Evolutionary conservation across 768 basidiomycete species (phyloP).

Genomic region (Phlebiopsis flavidoalba): DNA sequence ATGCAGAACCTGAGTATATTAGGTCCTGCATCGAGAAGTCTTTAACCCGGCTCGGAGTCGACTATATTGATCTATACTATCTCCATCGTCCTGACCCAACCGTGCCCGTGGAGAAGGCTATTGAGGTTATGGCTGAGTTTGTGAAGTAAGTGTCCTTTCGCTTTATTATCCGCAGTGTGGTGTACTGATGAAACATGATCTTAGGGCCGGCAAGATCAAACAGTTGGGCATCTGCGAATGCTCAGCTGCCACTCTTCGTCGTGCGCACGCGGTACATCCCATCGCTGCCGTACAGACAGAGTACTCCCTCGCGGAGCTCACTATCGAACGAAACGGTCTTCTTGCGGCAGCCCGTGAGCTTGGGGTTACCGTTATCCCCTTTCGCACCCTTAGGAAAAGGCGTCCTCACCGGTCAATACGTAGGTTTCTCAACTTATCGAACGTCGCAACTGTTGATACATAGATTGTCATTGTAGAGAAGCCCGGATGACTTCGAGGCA

Average conservation of each 20-base stretch:
- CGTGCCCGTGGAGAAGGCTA: conserved; percentile 14
- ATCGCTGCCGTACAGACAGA: conserved; percentile 33
- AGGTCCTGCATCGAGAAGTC: conserved; percentile 21
- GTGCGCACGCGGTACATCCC: conserved; percentile 34
- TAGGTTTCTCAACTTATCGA: conserved; percentile 14
- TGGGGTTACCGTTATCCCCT: conserved; percentile 35
- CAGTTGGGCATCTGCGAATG: conserved; percentile 32
- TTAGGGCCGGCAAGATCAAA: conserved; percentile 29
- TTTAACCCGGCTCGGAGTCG: conserved; percentile 23
- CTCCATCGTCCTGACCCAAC: conserved; percentile 19
- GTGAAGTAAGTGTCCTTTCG: conserved; percentile 24
- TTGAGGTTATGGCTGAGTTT: conserved; percentile 23
- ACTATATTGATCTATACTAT: conserved; percentile 29
- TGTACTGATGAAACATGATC: conserved; percentile 2
- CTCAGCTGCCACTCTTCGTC: conserved; percentile 28
- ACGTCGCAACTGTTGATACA: neutral
- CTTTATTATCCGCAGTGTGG: neutral
- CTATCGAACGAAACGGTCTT: conserved; percentile 29
- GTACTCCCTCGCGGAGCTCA: conserved; percentile 32
- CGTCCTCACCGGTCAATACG: conserved; percentile 41
- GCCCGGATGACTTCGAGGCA: conserved; percentile 35
- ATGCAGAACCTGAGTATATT: conserved; percentile 23
- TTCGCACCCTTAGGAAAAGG: conserved; percentile 47
- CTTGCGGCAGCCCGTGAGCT: conserved; percentile 33
- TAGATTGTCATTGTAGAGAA: conserved; percentile 22